phyloP scores from a whole-genome alignment of 345 rosid species.

The Leavenworthia alabamica region DNA sequence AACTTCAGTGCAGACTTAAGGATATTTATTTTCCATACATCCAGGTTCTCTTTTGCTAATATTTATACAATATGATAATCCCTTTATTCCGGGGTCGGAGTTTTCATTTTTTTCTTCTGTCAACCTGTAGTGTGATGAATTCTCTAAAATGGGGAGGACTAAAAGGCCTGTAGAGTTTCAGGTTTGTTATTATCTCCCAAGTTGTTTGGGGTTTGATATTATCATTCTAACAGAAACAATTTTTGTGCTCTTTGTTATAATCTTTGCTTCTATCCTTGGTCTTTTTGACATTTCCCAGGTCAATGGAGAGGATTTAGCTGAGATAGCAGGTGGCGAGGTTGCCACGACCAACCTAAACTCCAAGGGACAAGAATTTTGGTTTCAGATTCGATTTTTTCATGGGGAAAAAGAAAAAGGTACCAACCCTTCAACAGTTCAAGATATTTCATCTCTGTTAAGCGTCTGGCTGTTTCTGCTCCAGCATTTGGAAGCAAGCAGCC shows the following conservation, averaged over 20 bases:
- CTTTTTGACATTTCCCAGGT: constrained; percentile 34
- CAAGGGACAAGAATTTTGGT: constrained; percentile 48
- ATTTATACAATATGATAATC: background rate
- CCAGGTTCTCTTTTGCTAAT: constrained; percentile 38
- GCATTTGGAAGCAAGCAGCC: background rate
- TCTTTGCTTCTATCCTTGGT: background rate
- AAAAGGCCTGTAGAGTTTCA: constrained; percentile 48
- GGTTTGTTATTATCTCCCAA: constrained; percentile 14
- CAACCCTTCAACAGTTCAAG: background rate
- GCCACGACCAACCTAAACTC: constrained; percentile 58
- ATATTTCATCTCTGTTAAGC: background rate
- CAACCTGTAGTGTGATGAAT: constrained; percentile 49
- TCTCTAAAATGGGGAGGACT: constrained; percentile 44
- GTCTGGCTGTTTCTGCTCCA: background rate
- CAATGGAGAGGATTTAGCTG: constrained; percentile 53
- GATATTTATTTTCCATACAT: constrained; percentile 79
- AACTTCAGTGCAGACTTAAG: constrained; percentile 60
- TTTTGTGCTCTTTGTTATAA: background rate
- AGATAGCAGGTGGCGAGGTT: constrained; percentile 49
- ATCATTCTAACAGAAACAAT: background rate
- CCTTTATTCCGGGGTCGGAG: background rate
- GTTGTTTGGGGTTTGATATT: background rate
- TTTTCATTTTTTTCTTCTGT: background rate
- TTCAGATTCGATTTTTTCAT: constrained; percentile 36
- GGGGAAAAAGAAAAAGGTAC: constrained; percentile 9